Conservation (phyloP, 306 rosid genomes). For the Carpinus viminea region DNA sequence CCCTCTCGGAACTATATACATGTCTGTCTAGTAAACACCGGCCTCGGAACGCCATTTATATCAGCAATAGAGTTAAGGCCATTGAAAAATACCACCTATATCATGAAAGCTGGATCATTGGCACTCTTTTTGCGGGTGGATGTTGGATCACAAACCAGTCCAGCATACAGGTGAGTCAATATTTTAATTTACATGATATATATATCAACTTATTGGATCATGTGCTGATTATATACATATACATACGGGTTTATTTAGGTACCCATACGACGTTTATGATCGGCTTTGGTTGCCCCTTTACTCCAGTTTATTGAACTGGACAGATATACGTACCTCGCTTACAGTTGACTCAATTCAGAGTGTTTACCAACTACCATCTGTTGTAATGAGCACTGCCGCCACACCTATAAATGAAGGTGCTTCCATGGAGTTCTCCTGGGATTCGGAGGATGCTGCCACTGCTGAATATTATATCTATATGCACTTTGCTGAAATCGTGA, state of each 20-base stretch:
- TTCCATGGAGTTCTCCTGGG: slow-evolving; percentile 21
- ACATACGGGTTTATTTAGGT: slow-evolving; percentile 19
- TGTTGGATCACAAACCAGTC: slow-evolving; percentile 31
- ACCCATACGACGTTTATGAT: slow-evolving; percentile 38
- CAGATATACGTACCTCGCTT: slow-evolving; percentile 17
- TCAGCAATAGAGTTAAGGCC: slow-evolving; percentile 52
- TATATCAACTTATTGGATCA: too few relatives aligned
- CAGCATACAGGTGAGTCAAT: not conserved
- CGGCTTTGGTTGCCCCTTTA: slow-evolving; percentile 21
- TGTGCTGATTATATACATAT: too few relatives aligned
- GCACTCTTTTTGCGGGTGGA: not conserved
- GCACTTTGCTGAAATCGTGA: slow-evolving; percentile 55
- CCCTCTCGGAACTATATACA: slow-evolving; percentile 32
- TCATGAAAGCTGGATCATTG: slow-evolving; percentile 18
- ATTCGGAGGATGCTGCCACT: not conserved
- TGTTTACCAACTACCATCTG: slow-evolving; percentile 16
- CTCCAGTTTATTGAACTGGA: not conserved
- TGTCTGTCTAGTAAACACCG: slow-evolving; percentile 48
- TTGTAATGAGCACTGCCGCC: slow-evolving; percentile 39
- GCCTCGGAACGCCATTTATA: slow-evolving; percentile 48
- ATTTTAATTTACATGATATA: not conserved
- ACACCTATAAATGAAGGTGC: slow-evolving; percentile 23
- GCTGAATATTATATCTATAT: slow-evolving; percentile 30
- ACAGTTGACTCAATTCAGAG: not conserved
- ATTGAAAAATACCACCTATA: slow-evolving; percentile 28